phyloP scores from a whole-genome alignment of 2,329 filamentous ascomycete genomes.

The Xylaria sp. region DNA sequence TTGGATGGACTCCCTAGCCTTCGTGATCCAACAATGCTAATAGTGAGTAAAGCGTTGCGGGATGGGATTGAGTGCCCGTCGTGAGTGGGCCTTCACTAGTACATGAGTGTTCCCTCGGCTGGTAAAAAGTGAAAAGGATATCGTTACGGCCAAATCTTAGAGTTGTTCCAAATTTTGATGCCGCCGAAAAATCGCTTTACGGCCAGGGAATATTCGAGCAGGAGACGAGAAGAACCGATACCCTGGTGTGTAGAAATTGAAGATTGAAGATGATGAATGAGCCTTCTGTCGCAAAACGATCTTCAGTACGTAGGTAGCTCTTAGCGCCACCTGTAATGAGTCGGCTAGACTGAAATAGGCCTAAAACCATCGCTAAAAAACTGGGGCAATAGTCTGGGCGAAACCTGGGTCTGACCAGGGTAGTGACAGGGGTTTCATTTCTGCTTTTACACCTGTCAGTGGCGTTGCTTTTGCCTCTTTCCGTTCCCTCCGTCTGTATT shows the following conservation, averaged over 20 bases:
- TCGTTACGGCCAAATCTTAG: not conserved
- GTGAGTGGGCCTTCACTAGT: not conserved
- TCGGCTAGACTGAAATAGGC: slow-evolving; percentile 2
- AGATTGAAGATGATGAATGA: slow-evolving; percentile 20
- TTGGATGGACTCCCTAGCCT: not conserved
- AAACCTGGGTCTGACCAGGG: not conserved
- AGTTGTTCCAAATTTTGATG: not conserved
- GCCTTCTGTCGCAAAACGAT: slow-evolving; percentile 20
- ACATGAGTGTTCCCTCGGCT: not conserved
- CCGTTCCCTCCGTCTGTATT: not conserved
- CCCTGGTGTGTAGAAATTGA: not conserved
- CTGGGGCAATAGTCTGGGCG: not conserved
- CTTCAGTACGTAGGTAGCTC: slow-evolving; percentile 1
- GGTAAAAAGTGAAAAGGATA: not conserved
- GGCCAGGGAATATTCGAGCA: not conserved
- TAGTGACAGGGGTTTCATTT: not conserved
- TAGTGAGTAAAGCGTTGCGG: not conserved
- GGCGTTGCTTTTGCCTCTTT: not conserved
- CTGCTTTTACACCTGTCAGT: too few species aligned
- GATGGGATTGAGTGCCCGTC: not conserved
- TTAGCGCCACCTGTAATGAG: not conserved
- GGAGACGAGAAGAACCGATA: not conserved
- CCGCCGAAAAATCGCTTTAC: not conserved
- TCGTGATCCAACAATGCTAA: not conserved
- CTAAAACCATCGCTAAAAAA: slow-evolving; percentile 10